Conservation (phyloP, 805 yeast genomes). For the Yamadazyma philogaea region DNA sequence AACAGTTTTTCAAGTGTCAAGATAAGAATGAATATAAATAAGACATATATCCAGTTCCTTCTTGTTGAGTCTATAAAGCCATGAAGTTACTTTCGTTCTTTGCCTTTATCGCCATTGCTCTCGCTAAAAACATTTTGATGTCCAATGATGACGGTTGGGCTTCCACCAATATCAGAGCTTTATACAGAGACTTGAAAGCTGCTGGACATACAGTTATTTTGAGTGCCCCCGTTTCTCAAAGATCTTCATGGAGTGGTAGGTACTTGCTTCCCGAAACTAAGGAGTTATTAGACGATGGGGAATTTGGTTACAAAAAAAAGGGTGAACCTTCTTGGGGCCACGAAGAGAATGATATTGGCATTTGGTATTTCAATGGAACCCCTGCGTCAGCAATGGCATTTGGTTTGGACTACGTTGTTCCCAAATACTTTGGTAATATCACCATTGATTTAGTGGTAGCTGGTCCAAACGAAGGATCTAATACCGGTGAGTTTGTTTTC, state of each 20-base stretch:
- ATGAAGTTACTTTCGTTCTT: constrained; percentile 58
- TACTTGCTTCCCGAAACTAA: constrained; percentile 39
- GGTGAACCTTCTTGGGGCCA: constrained; percentile 58
- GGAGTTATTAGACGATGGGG: constrained; percentile 37
- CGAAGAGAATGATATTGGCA: constrained; percentile 33
- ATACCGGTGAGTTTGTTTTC: constrained; percentile 39
- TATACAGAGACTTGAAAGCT: constrained; percentile 43
- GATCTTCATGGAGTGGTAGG: constrained; percentile 55
- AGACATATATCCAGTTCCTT: background rate
- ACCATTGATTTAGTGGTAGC: constrained; percentile 48
- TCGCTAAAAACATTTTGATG: constrained; percentile 25
- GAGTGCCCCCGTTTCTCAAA: constrained; percentile 49
- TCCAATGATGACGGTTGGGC: constrained; percentile 59
- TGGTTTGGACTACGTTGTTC: constrained; percentile 46
- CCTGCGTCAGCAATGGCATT: constrained; percentile 54
- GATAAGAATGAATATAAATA: background rate
- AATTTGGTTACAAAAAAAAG: constrained; percentile 40
- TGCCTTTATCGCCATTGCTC: constrained; percentile 25
- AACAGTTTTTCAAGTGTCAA: background rate
- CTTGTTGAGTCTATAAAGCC: background rate
- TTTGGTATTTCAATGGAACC: constrained; percentile 57
- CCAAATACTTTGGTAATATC: constrained; percentile 41
- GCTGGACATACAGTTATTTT: constrained; percentile 49
- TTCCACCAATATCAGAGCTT: constrained; percentile 52
- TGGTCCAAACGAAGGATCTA: constrained; percentile 54